These are phyloP conservation scores for Rosa rugosa DNA, from an alignment of 306 rosid species.

Conservation along the genomic window DNA sequence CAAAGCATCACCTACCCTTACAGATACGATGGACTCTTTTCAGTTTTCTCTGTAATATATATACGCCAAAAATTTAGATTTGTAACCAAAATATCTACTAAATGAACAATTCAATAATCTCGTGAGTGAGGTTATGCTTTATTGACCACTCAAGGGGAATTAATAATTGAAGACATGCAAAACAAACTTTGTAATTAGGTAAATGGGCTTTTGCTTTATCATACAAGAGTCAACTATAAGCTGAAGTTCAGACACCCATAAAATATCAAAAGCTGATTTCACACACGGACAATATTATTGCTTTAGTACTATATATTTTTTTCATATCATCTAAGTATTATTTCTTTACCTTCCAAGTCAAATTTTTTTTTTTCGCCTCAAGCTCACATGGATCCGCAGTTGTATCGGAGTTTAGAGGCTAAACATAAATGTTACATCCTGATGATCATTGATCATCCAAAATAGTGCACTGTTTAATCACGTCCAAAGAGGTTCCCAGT, in stretches of 20 bases:
- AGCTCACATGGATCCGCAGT: not conserved
- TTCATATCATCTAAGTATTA: not conserved
- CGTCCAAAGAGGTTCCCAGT: conserved; percentile 83
- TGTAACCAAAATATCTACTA: not conserved
- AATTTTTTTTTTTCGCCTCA: not conserved
- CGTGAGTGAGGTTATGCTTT: not conserved
- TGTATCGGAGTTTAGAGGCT: not conserved
- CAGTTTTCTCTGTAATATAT: not conserved
- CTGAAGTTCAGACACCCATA: not conserved
- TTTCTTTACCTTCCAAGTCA: not conserved
- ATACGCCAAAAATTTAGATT: not conserved
- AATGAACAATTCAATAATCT: not conserved
- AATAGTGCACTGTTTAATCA: conserved; percentile 17
- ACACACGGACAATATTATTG: not conserved
- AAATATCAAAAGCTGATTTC: not conserved
- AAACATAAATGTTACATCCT: not conserved
- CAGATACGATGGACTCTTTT: not conserved
- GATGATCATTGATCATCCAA: not conserved
- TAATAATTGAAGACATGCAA: not conserved
- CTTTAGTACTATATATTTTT: not conserved
- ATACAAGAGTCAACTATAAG: not conserved
- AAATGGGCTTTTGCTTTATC: not conserved
- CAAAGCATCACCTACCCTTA: not conserved
- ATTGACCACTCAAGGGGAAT: not conserved
- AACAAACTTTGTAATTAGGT: not conserved